A percentile compares a stretch with the other conserved stretches of the same genome.
Conservation (phyloP, 2,329 filamentous ascomycete species). For the Hymenoscyphus albidus region DNA sequence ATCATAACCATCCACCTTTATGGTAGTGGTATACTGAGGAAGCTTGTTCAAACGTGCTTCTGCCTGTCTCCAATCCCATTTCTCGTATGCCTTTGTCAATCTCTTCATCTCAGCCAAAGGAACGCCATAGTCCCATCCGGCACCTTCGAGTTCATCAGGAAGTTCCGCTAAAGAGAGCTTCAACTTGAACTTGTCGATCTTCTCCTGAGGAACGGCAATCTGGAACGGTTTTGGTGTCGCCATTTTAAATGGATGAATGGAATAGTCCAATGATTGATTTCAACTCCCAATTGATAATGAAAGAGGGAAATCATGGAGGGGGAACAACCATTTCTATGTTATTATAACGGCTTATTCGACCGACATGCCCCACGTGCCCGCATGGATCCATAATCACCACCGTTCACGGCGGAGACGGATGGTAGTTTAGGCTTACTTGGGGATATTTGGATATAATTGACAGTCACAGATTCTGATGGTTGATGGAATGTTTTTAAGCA, state of each 20-base stretch:
- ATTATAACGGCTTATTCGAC: no score
- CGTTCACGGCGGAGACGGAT: no score
- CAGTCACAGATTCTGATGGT: no score
- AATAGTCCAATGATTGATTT: background rate
- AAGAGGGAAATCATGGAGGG: background rate
- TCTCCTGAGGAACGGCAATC: conserved; percentile 48
- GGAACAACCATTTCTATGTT: no score
- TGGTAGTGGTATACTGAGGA: conserved; percentile 52
- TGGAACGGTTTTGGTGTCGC: conserved; percentile 39
- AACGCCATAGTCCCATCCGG: conserved; percentile 55
- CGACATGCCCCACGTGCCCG: no score
- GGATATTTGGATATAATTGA: no score
- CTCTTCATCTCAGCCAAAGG: conserved; percentile 58
- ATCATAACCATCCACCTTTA: conserved; percentile 56
- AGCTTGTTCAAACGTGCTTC: conserved; percentile 55
- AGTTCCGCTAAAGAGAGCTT: conserved; percentile 53
- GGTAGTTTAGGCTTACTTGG: no score
- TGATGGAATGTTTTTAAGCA: no score
- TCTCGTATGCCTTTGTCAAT: conserved; percentile 54
- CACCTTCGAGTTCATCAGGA: conserved; percentile 52
- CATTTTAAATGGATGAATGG: background rate
- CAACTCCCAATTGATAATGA: background rate
- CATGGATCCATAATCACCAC: no score
- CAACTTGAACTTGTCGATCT: conserved; percentile 49
- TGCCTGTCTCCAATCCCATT: conserved; percentile 58